Evolutionary conservation across 192 early-diverging fungal genomes (phyloP).

Genomic region (Physocladia obscura): DNA sequence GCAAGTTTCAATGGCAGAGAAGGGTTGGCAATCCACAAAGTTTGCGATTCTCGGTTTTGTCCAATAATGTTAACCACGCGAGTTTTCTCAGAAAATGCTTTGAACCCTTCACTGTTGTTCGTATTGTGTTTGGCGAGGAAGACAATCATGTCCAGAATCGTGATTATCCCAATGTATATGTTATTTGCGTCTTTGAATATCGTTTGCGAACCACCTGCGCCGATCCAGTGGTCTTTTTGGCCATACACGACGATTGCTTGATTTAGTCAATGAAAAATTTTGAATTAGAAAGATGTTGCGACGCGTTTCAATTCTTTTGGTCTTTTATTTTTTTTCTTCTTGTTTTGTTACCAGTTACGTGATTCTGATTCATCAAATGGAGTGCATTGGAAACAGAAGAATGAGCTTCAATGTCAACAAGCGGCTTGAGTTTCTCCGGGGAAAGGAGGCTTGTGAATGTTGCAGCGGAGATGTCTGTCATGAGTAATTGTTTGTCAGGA

Average conservation of each 20-base stretch:
- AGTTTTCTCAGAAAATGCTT: background rate
- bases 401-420: constrained; percentile 15
- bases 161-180: constrained; percentile 30
- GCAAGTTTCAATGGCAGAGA: constrained; percentile 8
- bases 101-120: background rate
- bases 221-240: constrained; percentile 35
- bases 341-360: constrained; percentile 15
- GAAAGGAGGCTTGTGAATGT: too few relatives aligned
- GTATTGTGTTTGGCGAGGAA: background rate
- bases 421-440: background rate
- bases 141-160: constrained; percentile 32
- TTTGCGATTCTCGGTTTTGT: constrained; percentile 9
- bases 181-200: constrained; percentile 16
- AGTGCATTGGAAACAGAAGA: background rate
- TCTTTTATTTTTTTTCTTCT: background rate
- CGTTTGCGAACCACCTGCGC: constrained; percentile 19
- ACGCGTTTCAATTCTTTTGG: background rate
- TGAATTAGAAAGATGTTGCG: background rate
- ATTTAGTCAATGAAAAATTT: background rate
- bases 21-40: constrained; percentile 29
- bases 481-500: too few relatives aligned
- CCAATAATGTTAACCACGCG: constrained; percentile 24
- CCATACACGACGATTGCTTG: constrained; percentile 27
- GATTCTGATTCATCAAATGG: background rate
- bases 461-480: too few relatives aligned